These are phyloP conservation scores for Pyrenochaeta sp. DNA, from an alignment of 2,329 filamentous ascomycete species.

Conservation along the genomic window DNA sequence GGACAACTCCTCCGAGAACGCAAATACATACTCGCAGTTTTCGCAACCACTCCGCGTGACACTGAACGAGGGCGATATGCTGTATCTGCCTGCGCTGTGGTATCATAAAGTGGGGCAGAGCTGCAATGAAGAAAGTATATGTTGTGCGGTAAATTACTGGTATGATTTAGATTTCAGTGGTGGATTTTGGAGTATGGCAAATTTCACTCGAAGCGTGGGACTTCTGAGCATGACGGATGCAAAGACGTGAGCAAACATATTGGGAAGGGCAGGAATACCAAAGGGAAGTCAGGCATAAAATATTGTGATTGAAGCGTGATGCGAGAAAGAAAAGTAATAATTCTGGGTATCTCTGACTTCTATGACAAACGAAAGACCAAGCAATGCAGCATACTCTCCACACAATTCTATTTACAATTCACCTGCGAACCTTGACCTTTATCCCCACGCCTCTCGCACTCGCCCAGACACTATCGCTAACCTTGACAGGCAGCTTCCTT, in stretches of 20 bases:
- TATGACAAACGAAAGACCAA: conserved; percentile 14
- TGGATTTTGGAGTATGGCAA: conserved; percentile 68
- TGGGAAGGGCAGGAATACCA: not conserved
- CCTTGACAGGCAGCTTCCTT: conserved; percentile 75
- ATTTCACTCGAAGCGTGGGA: conserved; percentile 57
- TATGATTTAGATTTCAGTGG: conserved; percentile 83
- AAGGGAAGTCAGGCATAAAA: no score
- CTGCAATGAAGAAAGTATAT: conserved; percentile 72
- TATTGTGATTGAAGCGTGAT: conserved; percentile 2
- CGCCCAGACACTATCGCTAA: conserved; percentile 78
- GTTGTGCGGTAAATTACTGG: conserved; percentile 85
- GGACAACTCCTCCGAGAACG: conserved; percentile 56
- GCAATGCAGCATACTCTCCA: conserved; percentile 16
- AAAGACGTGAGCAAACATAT: not conserved
- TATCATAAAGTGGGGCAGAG: conserved; percentile 82
- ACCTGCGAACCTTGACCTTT: conserved; percentile 42
- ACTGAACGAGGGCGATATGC: conserved; percentile 76
- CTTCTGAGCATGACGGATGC: conserved; percentile 24
- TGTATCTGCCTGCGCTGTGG: conserved; percentile 85
- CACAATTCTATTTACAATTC: not conserved
- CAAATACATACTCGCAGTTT: conserved; percentile 67
- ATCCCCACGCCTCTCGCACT: conserved; percentile 64
- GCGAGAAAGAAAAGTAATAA: conserved; percentile 1
- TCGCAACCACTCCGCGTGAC: conserved; percentile 72
- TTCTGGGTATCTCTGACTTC: conserved; percentile 40